Conservation (phyloP, 495 filamentous ascomycete genomes). For the Penicillium verhagenii region DNA sequence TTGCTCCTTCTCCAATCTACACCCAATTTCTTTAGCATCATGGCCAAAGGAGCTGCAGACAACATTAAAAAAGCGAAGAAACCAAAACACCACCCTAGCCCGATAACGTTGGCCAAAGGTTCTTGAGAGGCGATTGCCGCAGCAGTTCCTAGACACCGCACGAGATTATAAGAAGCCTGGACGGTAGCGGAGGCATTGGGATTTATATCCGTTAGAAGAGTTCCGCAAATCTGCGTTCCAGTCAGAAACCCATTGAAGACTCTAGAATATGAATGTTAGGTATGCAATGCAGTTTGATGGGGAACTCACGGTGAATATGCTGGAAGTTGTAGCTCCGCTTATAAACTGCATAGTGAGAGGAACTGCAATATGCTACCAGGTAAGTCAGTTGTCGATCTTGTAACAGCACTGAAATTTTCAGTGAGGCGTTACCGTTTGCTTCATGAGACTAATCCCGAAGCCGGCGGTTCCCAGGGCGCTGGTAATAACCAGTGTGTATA, state of each 20-base stretch:
- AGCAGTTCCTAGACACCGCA: conserved; percentile 42
- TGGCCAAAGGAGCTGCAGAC: too few relatives aligned
- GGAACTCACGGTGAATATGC: not conserved
- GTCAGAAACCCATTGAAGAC: conserved; percentile 46
- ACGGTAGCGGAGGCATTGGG: conserved; percentile 58
- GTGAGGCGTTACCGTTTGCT: not conserved
- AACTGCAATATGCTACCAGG: not conserved
- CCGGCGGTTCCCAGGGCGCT: not conserved
- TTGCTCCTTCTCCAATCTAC: too few relatives aligned
- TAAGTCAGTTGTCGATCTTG: not conserved
- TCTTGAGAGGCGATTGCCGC: not conserved
- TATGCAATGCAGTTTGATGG: conserved; percentile 35
- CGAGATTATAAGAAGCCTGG: conserved; percentile 69
- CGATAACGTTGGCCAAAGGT: not conserved
- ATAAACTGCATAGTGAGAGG: not conserved
- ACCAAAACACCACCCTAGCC: not conserved
- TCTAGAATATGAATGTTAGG: conserved; percentile 50
- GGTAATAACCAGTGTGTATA: not conserved
- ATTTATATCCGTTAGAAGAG: conserved; percentile 60
- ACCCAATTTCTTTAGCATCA: too few relatives aligned
- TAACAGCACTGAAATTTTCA: not conserved
- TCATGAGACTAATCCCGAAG: not conserved
- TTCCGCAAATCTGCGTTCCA: conserved; percentile 44
- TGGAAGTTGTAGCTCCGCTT: not conserved
- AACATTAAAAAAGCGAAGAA: too few relatives aligned